These are phyloP conservation scores for Pythium phragmiticola DNA, from an alignment of 352 stramenopile species.

Conservation along the genomic window DNA sequence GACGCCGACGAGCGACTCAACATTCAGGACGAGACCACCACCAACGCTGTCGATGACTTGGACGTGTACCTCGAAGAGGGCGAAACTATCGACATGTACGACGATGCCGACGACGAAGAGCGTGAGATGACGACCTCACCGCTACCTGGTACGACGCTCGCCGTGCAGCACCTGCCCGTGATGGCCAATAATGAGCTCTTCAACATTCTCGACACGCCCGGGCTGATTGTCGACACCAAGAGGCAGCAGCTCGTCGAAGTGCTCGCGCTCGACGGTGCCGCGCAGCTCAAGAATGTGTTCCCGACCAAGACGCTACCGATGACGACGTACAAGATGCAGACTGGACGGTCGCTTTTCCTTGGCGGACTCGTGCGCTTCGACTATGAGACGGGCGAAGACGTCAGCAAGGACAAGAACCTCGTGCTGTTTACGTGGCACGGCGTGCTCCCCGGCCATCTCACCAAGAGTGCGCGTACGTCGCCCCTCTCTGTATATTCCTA, in stretches of 20 bases:
- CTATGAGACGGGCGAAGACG: conserved; percentile 47
- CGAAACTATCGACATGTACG: conserved; percentile 65
- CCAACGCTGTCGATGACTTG: conserved; percentile 18
- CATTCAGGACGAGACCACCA: conserved; percentile 32
- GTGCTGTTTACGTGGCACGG: conserved; percentile 80
- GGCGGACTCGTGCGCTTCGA: conserved; percentile 74
- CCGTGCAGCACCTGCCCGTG: conserved; percentile 74
- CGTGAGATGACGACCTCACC: conserved; percentile 87
- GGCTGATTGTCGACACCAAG: conserved; percentile 75
- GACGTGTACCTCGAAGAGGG: conserved; percentile 54
- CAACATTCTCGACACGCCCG: conserved; percentile 81
- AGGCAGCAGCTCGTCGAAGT: conserved; percentile 79
- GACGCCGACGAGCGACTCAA: conserved; percentile 52
- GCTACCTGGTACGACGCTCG: conserved; percentile 89
- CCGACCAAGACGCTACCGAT: conserved; percentile 70
- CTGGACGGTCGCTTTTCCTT: conserved; percentile 75
- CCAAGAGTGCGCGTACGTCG: conserved; percentile 72
- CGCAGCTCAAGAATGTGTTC: conserved; percentile 76
- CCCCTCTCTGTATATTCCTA: background rate
- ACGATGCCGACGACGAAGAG: conserved; percentile 62
- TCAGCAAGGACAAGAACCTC: conserved; percentile 51
- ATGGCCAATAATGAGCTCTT: conserved; percentile 80
- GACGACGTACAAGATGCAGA: conserved; percentile 64
- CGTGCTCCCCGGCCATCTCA: conserved; percentile 80
- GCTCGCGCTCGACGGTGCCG: conserved; percentile 59